A percentile compares a stretch with the other conserved stretches of the same genome.
These are phyloP conservation scores for Cronartium ribicola DNA, from an alignment of 1,284 basidiomycete species.

Conservation along the genomic window DNA sequence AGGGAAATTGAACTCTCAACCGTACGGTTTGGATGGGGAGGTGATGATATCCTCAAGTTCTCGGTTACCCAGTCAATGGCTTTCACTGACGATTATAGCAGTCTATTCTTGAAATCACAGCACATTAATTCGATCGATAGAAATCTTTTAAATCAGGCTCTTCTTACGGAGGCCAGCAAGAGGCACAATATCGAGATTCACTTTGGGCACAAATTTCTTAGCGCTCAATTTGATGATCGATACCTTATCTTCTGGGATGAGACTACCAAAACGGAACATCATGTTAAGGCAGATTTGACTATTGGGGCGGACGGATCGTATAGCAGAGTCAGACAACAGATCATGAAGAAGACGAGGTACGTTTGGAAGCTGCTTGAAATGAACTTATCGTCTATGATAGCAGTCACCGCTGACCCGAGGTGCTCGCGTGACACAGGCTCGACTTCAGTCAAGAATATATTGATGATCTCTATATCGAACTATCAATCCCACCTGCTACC, in stretches of 20 bases:
- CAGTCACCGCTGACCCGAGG: not conserved
- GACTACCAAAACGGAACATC: constrained; percentile 46
- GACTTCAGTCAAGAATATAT: constrained; percentile 92
- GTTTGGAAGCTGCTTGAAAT: constrained; percentile 48
- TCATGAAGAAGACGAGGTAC: constrained; percentile 84
- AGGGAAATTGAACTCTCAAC: constrained; percentile 52
- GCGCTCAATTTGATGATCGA: constrained; percentile 68
- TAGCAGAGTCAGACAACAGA: constrained; percentile 74
- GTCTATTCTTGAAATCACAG: constrained; percentile 61
- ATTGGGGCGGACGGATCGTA: constrained; percentile 79
- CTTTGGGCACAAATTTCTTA: constrained; percentile 74
- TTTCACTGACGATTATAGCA: not conserved
- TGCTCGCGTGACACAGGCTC: constrained; percentile 61
- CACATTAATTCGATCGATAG: constrained; percentile 91
- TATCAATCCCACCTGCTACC: constrained; percentile 79
- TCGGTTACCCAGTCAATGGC: not conserved
- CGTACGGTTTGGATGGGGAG: constrained; percentile 23
- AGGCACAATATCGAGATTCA: constrained; percentile 65
- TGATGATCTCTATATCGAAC: constrained; percentile 89
- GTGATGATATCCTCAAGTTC: constrained; percentile 34
- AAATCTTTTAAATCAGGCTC: constrained; percentile 73
- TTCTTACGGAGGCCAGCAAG: constrained; percentile 67
- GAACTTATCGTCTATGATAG: not conserved
- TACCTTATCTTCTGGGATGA: constrained; percentile 40
- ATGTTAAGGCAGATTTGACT: constrained; percentile 15